Evolutionary conservation across 306 rosid species (phyloP).

Genomic region (Ormosia semicastrata): DNA sequence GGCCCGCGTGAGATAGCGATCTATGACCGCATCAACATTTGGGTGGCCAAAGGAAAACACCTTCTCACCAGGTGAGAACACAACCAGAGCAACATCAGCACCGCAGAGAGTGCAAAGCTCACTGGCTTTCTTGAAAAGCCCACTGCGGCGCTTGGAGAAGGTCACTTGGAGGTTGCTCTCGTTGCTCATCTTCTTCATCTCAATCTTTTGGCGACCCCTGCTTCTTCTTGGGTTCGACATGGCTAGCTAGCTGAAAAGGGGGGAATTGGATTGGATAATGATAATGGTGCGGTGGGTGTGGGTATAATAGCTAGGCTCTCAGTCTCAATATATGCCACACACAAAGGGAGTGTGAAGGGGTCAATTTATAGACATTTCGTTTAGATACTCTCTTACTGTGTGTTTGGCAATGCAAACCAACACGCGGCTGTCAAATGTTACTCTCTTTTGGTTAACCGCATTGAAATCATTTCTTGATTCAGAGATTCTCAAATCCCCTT

Average conservation of each 20-base stretch:
- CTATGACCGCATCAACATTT: background rate
- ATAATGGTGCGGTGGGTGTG: background rate
- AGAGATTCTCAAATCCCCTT: background rate
- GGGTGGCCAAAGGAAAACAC: constrained; percentile 49
- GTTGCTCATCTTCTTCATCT: constrained; percentile 41
- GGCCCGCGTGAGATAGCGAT: background rate
- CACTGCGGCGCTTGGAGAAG: constrained; percentile 41
- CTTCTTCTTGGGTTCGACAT: constrained; percentile 8
- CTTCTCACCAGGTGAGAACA: constrained; percentile 35
- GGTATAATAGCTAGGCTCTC: background rate
- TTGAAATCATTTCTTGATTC: background rate
- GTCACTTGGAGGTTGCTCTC: constrained; percentile 43
- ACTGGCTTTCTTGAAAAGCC: constrained; percentile 48
- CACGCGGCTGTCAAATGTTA: background rate
- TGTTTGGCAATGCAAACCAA: background rate
- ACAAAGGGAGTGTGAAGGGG: too few relatives aligned
- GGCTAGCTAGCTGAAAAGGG: background rate
- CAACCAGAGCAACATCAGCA: constrained; percentile 26
- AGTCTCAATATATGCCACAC: background rate
- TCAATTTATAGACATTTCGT: constrained; percentile 14
- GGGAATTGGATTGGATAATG: background rate
- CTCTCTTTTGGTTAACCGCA: background rate
- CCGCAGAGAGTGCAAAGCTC: constrained; percentile 41
- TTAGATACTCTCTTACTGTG: background rate
- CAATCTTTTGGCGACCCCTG: constrained; percentile 35